Base-by-base conservation (phyloP, 768 basidiomycete genomes). In the Kondoa malvinella region DNA sequence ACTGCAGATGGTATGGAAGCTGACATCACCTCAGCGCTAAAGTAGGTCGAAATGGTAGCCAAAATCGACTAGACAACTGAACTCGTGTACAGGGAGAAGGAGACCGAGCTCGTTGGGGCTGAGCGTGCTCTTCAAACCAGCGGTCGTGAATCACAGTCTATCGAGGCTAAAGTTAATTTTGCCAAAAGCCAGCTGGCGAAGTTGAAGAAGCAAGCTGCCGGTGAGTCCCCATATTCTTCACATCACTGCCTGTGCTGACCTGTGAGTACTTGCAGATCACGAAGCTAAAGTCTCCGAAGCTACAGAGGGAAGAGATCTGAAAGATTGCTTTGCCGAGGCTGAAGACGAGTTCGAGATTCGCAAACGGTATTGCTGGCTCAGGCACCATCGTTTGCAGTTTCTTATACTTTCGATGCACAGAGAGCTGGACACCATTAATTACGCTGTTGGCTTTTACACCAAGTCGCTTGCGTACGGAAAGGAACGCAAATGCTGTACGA, bases 1-100 rank as follows among this genome's bases (percentile, higher is more conserved):
- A 79, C 80, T 3, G 78, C 80, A 0, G 85, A 85, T 8, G 83
- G 81, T 0, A 86, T 94, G 80, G 91, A 94, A 71, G 80, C 80
- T 21, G 86, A 88, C 67, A 80, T 88, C 3, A 84, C 86, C 27
- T 80, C 81, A 21, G 74, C 83, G 4, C 76, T 81, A 12, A 75
- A 78, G 89, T 91, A 65, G 74, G 83, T 80, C 2, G 12, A 16
- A 1, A 33, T 60, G 26, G 60, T 33, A 16, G 63, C 14, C 1
- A 29, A 56, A 29, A 29, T 40, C 21, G 2, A 8, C 40, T 67
- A n/a, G n/a, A 21, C 21, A 30, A 17, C 56, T 21, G n/a, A 16
- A n/a, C 2, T 32, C 17, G 12, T 31, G 2, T 12, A 17, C 68
- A 94, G 90, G 29, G 81, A 84, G 65, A 86, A 85, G 73, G 89